A percentile compares a stretch with the other conserved stretches of the same genome.
Conservation (phyloP, 768 basidiomycete genomes). For the Lactarius vividus region DNA sequence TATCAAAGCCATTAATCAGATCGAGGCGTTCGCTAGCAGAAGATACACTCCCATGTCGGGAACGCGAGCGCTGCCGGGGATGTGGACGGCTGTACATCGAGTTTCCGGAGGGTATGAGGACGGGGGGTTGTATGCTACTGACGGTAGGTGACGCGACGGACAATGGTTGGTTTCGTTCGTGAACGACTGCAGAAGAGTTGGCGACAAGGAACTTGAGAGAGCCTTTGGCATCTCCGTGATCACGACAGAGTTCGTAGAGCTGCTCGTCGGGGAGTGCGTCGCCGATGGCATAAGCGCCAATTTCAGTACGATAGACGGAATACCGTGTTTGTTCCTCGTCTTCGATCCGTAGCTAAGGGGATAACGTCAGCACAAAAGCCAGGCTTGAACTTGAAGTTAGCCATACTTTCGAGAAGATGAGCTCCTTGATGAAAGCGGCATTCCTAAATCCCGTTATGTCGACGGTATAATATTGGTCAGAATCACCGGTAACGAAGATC, state of each 20-base stretch:
- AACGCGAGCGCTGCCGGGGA: conserved; percentile 31
- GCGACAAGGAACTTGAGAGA: conserved; percentile 83
- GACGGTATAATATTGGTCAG: conserved; percentile 71
- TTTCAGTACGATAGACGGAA: conserved; percentile 84
- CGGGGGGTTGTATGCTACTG: conserved; percentile 53
- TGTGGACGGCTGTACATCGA: conserved; percentile 50
- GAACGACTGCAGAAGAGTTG: conserved; percentile 58
- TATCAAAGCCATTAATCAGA: conserved; percentile 63
- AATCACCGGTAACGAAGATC: conserved; percentile 73
- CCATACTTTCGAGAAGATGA: conserved; percentile 74
- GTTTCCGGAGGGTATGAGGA: conserved; percentile 41
- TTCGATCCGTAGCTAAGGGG: conserved; percentile 63
- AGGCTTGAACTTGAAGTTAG: conserved; percentile 11
- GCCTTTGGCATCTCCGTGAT: conserved; percentile 72
- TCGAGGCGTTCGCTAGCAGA: conserved; percentile 65
- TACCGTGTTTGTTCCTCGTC: conserved; percentile 80
- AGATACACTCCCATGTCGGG: conserved; percentile 68
- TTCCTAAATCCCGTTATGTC: conserved; percentile 65
- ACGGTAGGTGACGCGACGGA: conserved; percentile 39
- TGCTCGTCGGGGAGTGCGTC: conserved; percentile 68
- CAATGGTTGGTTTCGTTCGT: conserved; percentile 44
- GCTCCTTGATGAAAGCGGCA: conserved; percentile 71
- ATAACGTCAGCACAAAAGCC: conserved; percentile 16
- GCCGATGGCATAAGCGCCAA: conserved; percentile 73
- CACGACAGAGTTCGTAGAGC: conserved; percentile 68